Base-by-base conservation (phyloP, 805 yeast species). In the Komagataella mondaviorum region DNA sequence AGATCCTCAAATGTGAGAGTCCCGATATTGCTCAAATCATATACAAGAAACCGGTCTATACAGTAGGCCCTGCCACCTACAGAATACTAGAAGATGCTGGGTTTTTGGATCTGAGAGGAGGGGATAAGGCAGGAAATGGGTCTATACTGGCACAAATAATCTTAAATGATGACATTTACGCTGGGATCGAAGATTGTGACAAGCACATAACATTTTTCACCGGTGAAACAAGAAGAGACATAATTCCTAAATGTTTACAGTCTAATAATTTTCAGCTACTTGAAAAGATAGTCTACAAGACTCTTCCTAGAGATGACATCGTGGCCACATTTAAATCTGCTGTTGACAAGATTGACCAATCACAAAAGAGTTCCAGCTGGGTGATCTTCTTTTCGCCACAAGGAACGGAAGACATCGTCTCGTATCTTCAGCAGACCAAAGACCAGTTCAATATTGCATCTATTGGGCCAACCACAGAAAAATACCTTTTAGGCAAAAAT, bases 31-130 rank as follows among this genome's bases (percentile, higher is more conserved):
- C 62, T 14, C 57, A 61, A 6, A 51, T 49, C 0, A 67, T 81
- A 1, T 61, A 77, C 6, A 51, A 55, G 3, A 80, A 80, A 57
- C 77, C 81, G 0, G 83, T 84, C 0, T 91, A 81, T 60, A 88
- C 96, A 0, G 96, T 91, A 5, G 98, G 98, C 0, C 96, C 96
- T 1, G 89, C 96, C 0, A 91, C 98, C 0, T 76, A 75, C 17
- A 68, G 70, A 14, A 78, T 84, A 16, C 63, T 91, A 10, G 54
- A 61, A 2, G 68, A 70, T 6, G 63, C 80, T 30, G 96, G 96
- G 0, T 91, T 89, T 61, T 60, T 52, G 1, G 76, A 78, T 54
- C 75, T 91, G 0, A 65, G 78, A 52, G 96, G 96, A 3, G 96
- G 91, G 0, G 67, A 63, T 0, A 63, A 76, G 6, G 88, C 95